These are phyloP conservation scores for Cordyceps fumosorosea DNA, from an alignment of 2,329 filamentous ascomycete species.

Conservation along the genomic window DNA sequence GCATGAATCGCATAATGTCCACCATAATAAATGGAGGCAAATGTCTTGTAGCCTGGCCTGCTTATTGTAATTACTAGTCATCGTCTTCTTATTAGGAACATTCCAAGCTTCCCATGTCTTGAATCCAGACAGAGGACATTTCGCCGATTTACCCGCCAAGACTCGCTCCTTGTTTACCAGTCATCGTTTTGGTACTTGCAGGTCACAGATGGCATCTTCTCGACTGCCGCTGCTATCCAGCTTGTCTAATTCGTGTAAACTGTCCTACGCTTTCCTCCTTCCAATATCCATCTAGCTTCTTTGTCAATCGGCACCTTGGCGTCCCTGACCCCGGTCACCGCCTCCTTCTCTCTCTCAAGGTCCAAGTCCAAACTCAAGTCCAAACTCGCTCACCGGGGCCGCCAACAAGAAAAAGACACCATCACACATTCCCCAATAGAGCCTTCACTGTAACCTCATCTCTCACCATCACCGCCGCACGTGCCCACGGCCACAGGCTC, in stretches of 20 bases:
- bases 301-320: not conserved
- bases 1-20: not conserved
- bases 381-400: constrained; percentile 7
- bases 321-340: not conserved
- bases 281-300: not conserved
- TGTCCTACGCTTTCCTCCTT: not conserved
- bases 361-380: not conserved
- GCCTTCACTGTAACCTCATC: not conserved
- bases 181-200: too few relatives aligned
- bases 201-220: too few relatives aligned
- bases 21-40: too few relatives aligned
- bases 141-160: too few relatives aligned
- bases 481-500: not conserved
- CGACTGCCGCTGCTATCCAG: not conserved
- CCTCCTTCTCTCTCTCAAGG: not conserved
- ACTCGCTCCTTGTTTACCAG: too few relatives aligned
- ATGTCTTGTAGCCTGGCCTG: too few relatives aligned
- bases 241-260: not conserved
- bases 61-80: too few relatives aligned
- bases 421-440: not conserved
- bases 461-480: not conserved
- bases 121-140: too few relatives aligned
- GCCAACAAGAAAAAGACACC: not conserved
- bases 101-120: too few relatives aligned
- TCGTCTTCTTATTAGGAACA: too few relatives aligned